These are phyloP conservation scores for Bombardia bombarda DNA, from an alignment of 495 filamentous ascomycete genomes.

Conservation along the genomic window DNA sequence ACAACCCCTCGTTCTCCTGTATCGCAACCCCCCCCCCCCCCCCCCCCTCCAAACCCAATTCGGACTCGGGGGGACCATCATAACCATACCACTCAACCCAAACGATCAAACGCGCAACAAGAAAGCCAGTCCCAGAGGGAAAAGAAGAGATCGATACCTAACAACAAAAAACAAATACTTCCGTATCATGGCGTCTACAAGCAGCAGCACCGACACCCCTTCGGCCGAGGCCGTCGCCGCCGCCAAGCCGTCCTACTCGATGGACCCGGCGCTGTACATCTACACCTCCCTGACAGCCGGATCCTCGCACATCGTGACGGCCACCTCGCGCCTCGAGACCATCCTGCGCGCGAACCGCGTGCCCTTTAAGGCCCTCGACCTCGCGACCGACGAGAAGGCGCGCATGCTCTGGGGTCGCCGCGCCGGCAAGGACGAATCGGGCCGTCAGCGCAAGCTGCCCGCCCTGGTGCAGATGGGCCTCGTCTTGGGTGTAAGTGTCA, in stretches of 20 bases:
- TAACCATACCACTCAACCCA: too few relatives aligned
- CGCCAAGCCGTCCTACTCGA: conserved; percentile 45
- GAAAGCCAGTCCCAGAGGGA: too few relatives aligned
- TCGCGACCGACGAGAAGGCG: conserved; percentile 86
- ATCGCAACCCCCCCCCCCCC: too few relatives aligned
- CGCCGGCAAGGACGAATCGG: conserved; percentile 49
- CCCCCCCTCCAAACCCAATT: too few relatives aligned
- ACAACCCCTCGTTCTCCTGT: too few relatives aligned
- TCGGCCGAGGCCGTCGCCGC: conserved; percentile 4
- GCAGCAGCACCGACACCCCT: neutral
- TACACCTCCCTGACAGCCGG: conserved; percentile 94
- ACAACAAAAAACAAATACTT: too few relatives aligned
- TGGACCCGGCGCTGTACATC: conserved; percentile 78
- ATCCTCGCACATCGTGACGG: conserved; percentile 92
- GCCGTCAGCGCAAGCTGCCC: conserved; percentile 73
- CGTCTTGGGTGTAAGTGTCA: conserved; percentile 67
- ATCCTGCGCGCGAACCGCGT: conserved; percentile 94
- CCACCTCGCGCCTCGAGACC: conserved; percentile 89
- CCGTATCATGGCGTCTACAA: neutral
- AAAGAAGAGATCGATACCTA: too few relatives aligned
- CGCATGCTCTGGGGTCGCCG: conserved; percentile 84
- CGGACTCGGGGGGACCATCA: too few relatives aligned
- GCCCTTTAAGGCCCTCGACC: conserved; percentile 84
- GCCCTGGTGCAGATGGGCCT: conserved; percentile 81
- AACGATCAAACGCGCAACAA: too few relatives aligned